Percentiles rank a stretch among this genome's conserved stretches.
Conservation (phyloP, 768 basidiomycete species). For the Kwoniella mangroviensis region DNA sequence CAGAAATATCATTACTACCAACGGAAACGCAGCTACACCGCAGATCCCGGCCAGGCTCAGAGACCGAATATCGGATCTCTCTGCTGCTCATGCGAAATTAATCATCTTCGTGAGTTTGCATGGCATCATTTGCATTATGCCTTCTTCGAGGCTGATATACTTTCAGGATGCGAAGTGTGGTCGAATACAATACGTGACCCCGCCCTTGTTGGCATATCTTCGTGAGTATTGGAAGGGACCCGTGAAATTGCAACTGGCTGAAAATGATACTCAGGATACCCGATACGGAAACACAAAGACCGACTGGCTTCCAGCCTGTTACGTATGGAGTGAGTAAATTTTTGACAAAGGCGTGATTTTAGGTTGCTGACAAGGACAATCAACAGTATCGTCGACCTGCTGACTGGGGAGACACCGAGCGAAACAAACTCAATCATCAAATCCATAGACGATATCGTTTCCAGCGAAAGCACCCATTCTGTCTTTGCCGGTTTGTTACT, state of each 20-base stretch:
- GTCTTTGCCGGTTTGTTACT: conserved; percentile 23
- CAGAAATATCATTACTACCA: too few species aligned
- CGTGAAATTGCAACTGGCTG: not conserved
- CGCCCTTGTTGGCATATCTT: conserved; percentile 25
- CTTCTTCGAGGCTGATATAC: not conserved
- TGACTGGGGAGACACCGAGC: conserved; percentile 13
- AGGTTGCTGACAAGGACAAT: not conserved
- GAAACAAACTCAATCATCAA: conserved; percentile 15
- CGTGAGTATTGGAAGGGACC: conserved; percentile 13
- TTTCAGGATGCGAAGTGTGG: conserved; percentile 20
- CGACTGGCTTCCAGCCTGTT: conserved; percentile 22
- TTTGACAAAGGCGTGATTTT: too few species aligned
- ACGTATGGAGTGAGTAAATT: conserved; percentile 19
- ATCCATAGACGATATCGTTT: conserved; percentile 12
- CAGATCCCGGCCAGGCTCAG: conserved; percentile 11
- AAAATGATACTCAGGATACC: conserved; percentile 21
- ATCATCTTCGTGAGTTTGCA: conserved; percentile 27
- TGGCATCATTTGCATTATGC: not conserved
- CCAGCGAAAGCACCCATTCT: conserved; percentile 19
- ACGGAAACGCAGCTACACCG: too few species aligned
- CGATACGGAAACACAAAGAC: conserved; percentile 21
- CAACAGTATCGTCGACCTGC: conserved; percentile 21
- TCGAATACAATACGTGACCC: conserved; percentile 28
- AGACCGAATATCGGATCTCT: conserved; percentile 28
- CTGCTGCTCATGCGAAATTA: conserved; percentile 33